These are phyloP conservation scores for Flaveria trinervia DNA, from an alignment of 129 eudicot genomes.

Conservation along the genomic window DNA sequence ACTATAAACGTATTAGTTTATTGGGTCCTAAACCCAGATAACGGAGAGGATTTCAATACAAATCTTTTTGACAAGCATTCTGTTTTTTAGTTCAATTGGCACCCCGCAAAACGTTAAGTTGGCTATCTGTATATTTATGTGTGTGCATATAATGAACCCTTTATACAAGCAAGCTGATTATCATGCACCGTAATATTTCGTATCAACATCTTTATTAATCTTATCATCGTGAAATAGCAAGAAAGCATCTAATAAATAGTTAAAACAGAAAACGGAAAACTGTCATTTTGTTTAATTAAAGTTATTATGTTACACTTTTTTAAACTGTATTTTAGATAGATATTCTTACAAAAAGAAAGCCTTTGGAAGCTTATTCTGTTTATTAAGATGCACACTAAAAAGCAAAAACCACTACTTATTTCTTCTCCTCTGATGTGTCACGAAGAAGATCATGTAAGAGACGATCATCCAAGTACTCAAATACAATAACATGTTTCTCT, in stretches of 20 bases:
- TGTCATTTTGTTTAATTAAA: background rate
- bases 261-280: background rate
- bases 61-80: no score
- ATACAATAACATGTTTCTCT: slow-evolving; percentile 55
- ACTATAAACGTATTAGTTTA: no score
- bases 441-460: slow-evolving; percentile 75
- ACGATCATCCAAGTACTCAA: slow-evolving; percentile 71
- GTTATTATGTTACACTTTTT: background rate
- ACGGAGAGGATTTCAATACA: no score
- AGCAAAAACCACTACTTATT: background rate
- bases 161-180: no score
- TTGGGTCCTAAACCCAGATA: no score
- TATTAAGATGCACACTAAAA: background rate
- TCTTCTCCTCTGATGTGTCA: slow-evolving; percentile 43
- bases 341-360: background rate
- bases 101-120: no score
- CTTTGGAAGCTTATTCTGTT: background rate
- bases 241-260: background rate
- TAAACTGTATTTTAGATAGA: background rate
- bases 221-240: background rate
- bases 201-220: no score
- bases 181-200: no score
- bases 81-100: no score
- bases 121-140: no score
- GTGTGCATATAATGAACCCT: no score